phyloP scores from a whole-genome alignment of 768 basidiomycete genomes.

The Ramaria sp. region DNA sequence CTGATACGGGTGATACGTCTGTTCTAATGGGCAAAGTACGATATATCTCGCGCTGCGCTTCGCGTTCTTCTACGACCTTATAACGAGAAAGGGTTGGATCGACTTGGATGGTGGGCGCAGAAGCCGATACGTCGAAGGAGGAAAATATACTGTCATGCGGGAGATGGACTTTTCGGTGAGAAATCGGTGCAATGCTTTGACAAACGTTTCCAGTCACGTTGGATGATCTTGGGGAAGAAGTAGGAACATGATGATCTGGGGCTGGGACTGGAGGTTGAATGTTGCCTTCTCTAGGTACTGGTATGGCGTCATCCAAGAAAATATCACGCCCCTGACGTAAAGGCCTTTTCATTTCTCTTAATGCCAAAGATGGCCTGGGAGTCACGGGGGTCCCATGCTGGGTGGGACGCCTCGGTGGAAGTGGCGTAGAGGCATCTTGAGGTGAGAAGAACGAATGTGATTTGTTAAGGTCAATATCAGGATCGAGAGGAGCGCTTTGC shows the following conservation, averaged over 20 bases:
- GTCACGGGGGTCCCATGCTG: neutral
- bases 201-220: neutral
- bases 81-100: neutral
- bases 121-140: constrained; percentile 8
- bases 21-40: neutral
- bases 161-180: constrained; percentile 3
- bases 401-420: neutral
- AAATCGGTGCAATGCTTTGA: neutral
- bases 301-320: neutral
- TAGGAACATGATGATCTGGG: neutral
- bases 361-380: neutral
- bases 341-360: neutral
- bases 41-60: neutral
- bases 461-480: neutral
- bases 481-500: neutral
- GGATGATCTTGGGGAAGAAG: neutral
- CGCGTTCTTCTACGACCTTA: neutral
- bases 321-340: neutral
- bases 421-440: neutral
- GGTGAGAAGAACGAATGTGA: constrained; percentile 1
- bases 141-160: constrained; percentile 9
- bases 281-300: neutral
- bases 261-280: too few relatives aligned
- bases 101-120: constrained; percentile 1
- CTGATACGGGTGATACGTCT: neutral